phyloP scores from a whole-genome alignment of 2,329 filamentous ascomycete species.

The Curvularia spicifera region DNA sequence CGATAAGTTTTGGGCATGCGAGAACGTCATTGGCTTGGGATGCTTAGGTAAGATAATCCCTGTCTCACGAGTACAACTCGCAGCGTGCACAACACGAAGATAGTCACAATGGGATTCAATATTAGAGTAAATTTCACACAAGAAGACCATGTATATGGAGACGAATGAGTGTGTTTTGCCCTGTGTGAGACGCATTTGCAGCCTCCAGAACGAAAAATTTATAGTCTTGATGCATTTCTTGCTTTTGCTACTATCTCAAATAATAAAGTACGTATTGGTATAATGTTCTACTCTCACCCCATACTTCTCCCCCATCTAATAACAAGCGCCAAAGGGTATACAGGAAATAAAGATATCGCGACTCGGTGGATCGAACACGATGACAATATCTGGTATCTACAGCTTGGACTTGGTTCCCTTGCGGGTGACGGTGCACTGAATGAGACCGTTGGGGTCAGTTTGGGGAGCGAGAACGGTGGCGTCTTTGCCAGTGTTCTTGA shows the following conservation, averaged over 20 bases:
- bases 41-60: conserved; percentile 4
- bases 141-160: too few relatives aligned
- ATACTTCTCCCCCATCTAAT: conserved; percentile 18
- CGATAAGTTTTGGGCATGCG: conserved; percentile 8
- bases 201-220: neutral
- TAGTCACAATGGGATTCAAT: neutral
- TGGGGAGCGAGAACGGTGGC: conserved; percentile 96
- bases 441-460: conserved; percentile 90
- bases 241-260: conserved; percentile 24
- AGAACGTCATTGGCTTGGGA: conserved; percentile 6
- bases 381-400: conserved; percentile 31
- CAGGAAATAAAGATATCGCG: conserved; percentile 20
- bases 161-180: neutral
- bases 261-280: conserved; percentile 28
- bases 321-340: conserved; percentile 23
- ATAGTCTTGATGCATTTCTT: conserved; percentile 7
- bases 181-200: neutral
- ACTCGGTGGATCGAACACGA: conserved; percentile 16
- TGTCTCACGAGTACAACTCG: neutral
- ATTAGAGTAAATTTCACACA: neutral
- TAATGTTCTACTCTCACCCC: conserved; percentile 38
- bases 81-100: neutral
- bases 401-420: conserved; percentile 54
- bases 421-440: conserved; percentile 86
- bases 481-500: conserved; percentile 94